Evolutionary conservation across 177 flowering plant genomes (phyloP), one percentile per base, ranked within the genome.

Genomic region (Telopea speciosissima): DNA sequence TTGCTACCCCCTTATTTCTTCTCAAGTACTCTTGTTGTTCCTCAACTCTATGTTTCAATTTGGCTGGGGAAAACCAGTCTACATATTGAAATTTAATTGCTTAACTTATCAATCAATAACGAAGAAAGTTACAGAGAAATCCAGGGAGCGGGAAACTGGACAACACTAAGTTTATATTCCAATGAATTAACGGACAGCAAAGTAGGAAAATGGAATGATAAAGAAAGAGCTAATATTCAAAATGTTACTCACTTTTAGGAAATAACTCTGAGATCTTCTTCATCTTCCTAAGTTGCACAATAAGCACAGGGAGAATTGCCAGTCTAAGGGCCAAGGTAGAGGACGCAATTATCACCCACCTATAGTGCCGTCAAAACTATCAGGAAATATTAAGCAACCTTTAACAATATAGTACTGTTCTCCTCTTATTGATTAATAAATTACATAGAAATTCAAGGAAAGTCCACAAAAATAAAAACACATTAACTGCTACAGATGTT

Each of bases 311-410:
- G 23, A 89, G 74, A 72, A 92, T n/a, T 45, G 81, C 65, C 60
- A 87, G 3, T 76, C 98, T 85, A 63, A 89, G 77, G 58, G 88
- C 87, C 81, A 90, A 61, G 26, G 97, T 92, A n/a, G 97, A 88
- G 5, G 91, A 81, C 52, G 80, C 84, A 68, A 94, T 88, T 45
- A 83, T 56, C 26, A 85, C 42, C 97, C 98, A 94, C 97, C 98
- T 94, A 78, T 70, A 49, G 49, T 56, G 59, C 31, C 16, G 69
- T 70, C 69, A 36, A 67, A 58, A 68, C 68, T 3, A 52, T 45
- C 11, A 71, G 13, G n/a, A 45, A 22, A 54, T 24, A 52, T 44
- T 22, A 44, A 24, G 40, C 40, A 36, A 2, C 40, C 40, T 36
- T 6, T 5, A 31, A 36, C 40, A 6, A 36, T 4, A 36, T 36